These are phyloP conservation scores for Aschersonia sp. DNA, from an alignment of 2,329 filamentous ascomycete species.

Conservation along the genomic window DNA sequence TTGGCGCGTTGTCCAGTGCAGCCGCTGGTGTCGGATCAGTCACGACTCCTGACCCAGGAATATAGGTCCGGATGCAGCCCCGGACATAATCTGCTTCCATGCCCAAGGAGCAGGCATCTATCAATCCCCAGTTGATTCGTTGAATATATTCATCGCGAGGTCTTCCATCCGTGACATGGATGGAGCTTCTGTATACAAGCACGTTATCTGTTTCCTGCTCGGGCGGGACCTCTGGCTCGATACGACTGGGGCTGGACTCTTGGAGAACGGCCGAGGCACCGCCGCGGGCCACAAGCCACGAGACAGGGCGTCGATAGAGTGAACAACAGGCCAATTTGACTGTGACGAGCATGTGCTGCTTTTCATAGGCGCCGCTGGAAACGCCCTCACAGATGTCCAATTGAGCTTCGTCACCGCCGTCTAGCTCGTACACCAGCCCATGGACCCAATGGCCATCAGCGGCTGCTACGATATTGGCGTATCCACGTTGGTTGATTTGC, in stretches of 20 bases:
- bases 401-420: constrained; percentile 19
- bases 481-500: constrained; percentile 33
- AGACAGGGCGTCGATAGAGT: constrained; percentile 20
- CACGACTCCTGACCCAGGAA: constrained; percentile 11
- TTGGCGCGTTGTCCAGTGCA: neutral
- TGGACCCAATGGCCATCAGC: constrained; percentile 20
- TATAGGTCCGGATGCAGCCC: constrained; percentile 21
- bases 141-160: constrained; percentile 24
- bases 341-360: constrained; percentile 17
- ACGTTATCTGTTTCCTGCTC: constrained; percentile 11
- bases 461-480: constrained; percentile 24
- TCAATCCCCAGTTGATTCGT: constrained; percentile 22
- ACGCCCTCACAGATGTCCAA: constrained; percentile 28
- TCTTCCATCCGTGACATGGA: constrained; percentile 16
- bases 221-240: neutral
- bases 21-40: neutral
- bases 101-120: constrained; percentile 20
- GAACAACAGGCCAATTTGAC: constrained; percentile 16
- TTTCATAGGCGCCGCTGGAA: constrained; percentile 21
- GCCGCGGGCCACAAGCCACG: constrained; percentile 22
- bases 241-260: constrained; percentile 6
- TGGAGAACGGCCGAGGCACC: constrained; percentile 15
- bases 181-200: constrained; percentile 24
- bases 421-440: constrained; percentile 26
- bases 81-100: constrained; percentile 19